These are phyloP conservation scores for Monosporozyma unispora DNA, from an alignment of 805 yeast species.

Conservation along the genomic window DNA sequence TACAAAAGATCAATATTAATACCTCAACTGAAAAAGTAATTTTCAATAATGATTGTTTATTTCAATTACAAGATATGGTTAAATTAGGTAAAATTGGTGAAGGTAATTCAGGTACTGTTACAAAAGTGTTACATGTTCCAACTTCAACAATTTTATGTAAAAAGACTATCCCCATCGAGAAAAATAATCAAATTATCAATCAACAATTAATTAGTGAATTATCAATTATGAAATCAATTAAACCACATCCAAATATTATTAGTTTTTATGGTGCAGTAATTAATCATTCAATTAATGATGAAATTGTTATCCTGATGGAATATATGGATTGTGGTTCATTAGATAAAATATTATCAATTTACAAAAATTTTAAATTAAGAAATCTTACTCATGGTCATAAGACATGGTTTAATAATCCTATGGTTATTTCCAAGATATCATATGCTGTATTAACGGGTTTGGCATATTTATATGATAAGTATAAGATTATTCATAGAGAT, in stretches of 20 bases:
- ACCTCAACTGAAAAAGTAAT: slow-evolving; percentile 4
- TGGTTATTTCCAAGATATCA: slow-evolving; percentile 63
- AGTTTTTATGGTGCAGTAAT: slow-evolving; percentile 88
- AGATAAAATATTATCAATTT: slow-evolving; percentile 58
- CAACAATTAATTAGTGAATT: slow-evolving; percentile 78
- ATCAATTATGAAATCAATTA: slow-evolving; percentile 84
- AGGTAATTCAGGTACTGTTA: slow-evolving; percentile 91
- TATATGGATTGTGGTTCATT: slow-evolving; percentile 91
- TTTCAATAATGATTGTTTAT: slow-evolving; percentile 4
- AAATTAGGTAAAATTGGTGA: slow-evolving; percentile 73
- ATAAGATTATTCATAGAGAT: slow-evolving; percentile 89
- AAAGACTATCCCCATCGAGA: slow-evolving; percentile 78
- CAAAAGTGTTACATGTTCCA: slow-evolving; percentile 82
- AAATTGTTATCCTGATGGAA: slow-evolving; percentile 89
- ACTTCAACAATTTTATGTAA: slow-evolving; percentile 84
- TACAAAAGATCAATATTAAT: background rate
- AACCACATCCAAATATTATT: slow-evolving; percentile 66
- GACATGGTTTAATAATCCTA: slow-evolving; percentile 35
- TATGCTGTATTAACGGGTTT: slow-evolving; percentile 73
- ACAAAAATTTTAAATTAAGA: slow-evolving; percentile 41
- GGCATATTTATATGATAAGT: slow-evolving; percentile 69
- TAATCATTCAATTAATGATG: slow-evolving; percentile 40
- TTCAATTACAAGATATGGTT: slow-evolving; percentile 59
- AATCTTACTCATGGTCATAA: slow-evolving; percentile 5
- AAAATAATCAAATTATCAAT: slow-evolving; percentile 39